Evolutionary conservation across 768 basidiomycete genomes (phyloP).

Genomic region (Tulasnella calospora): DNA sequence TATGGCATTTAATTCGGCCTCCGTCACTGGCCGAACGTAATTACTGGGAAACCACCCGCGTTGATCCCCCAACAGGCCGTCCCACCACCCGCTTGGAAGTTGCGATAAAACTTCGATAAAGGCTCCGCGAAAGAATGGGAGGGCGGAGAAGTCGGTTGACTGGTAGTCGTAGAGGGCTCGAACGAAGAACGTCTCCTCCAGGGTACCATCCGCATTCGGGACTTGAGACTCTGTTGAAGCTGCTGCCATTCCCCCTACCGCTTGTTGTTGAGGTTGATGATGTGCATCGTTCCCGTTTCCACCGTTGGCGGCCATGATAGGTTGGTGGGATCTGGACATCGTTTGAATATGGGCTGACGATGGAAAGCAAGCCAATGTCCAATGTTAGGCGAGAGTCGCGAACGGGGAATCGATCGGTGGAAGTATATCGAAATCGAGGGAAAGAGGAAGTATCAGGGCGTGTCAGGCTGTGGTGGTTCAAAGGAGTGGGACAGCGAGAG

Average conservation of each 20-base stretch:
- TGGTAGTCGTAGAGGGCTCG: conserved; percentile 88
- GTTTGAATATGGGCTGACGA: too few relatives aligned
- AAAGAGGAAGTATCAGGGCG: too few relatives aligned
- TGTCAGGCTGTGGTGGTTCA: too few relatives aligned
- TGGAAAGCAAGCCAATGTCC: too few relatives aligned
- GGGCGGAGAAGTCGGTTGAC: conserved; percentile 76
- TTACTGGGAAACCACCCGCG: conserved; percentile 96
- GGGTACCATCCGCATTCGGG: background rate
- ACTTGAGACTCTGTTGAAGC: background rate
- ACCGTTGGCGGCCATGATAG: conserved; percentile 50
- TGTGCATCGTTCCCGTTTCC: conserved; percentile 47
- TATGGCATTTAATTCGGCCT: conserved; percentile 35
- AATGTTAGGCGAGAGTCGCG: too few relatives aligned
- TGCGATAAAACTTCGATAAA: conserved; percentile 90
- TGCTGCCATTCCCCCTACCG: too few relatives aligned
- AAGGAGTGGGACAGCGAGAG: too few relatives aligned
- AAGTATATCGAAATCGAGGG: too few relatives aligned
- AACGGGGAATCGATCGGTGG: too few relatives aligned
- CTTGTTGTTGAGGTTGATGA: background rate
- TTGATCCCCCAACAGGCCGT: conserved; percentile 81
- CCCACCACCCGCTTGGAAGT: conserved; percentile 97
- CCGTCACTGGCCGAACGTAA: conserved; percentile 78
- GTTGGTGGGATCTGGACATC: too few relatives aligned
- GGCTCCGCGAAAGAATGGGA: conserved; percentile 81
- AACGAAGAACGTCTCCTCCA: conserved; percentile 63